Conservation (phyloP, 2,329 filamentous ascomycete genomes). For the Didymella exigua region DNA sequence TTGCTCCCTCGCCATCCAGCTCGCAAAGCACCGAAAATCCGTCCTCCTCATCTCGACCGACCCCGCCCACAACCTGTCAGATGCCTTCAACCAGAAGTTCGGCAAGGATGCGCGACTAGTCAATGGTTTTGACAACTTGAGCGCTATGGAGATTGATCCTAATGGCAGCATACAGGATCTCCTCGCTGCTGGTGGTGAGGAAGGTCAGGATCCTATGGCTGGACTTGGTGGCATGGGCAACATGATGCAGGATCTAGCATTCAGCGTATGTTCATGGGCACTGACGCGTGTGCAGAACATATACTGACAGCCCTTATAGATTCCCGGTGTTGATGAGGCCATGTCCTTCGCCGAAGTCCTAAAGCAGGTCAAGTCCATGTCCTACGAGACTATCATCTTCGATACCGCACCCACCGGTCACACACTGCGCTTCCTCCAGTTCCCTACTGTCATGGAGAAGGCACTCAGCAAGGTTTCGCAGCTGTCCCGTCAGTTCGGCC, state of each 20-base stretch:
- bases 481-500: conserved; percentile 91
- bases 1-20: conserved; percentile 96
- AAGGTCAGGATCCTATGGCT: conserved; percentile 70
- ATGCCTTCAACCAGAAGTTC: conserved; percentile 98
- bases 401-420: conserved; percentile 97
- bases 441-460: conserved; percentile 97
- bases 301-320: conserved; percentile 58
- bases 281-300: background rate
- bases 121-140: conserved; percentile 90
- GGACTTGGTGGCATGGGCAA: conserved; percentile 75
- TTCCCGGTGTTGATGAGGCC: conserved; percentile 97
- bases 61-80: conserved; percentile 95
- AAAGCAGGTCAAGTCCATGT: conserved; percentile 98
- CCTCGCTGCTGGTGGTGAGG: conserved; percentile 77
- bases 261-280: conserved; percentile 68
- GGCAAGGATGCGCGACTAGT: conserved; percentile 96
- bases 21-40: conserved; percentile 90
- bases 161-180: conserved; percentile 98
- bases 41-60: conserved; percentile 98
- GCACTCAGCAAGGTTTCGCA: conserved; percentile 96
- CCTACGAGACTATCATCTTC: conserved; percentile 99
- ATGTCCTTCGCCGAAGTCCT: conserved; percentile 99
- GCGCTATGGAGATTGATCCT: conserved; percentile 98
- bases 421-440: conserved; percentile 97
- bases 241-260: conserved; percentile 99